A percentile compares a stretch with the other conserved stretches of the same genome.
Conservation (phyloP, 192 early-diverging fungal species). For the Entophlyctis luteolus region DNA sequence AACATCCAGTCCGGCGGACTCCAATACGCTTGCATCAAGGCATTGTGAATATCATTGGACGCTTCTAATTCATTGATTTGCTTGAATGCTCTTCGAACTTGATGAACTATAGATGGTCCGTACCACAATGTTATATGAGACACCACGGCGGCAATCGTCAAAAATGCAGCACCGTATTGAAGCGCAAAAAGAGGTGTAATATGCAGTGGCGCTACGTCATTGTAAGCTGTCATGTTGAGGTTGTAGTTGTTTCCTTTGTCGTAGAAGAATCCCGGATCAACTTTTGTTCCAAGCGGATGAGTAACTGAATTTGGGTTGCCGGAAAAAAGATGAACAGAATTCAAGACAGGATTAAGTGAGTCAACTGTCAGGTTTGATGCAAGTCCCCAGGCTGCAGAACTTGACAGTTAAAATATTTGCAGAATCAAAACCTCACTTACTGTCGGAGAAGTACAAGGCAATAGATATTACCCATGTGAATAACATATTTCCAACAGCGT, state of each 20-base stretch:
- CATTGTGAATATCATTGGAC: not conserved
- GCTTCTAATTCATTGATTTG: constrained; percentile 5
- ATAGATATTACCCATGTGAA: constrained; percentile 3
- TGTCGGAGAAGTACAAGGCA: not conserved
- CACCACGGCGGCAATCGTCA: constrained; percentile 52
- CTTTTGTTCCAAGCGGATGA: not conserved
- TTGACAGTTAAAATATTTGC: not conserved
- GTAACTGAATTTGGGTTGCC: not conserved
- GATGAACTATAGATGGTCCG: constrained; percentile 4
- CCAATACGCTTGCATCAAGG: constrained; percentile 24
- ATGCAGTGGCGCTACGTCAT: constrained; percentile 17
- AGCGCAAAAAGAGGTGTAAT: constrained; percentile 25
- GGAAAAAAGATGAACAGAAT: constrained; percentile 4
- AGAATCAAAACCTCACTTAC: not conserved
- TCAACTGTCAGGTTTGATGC: not conserved
- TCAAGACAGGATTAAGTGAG: not conserved
- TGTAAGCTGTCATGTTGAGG: constrained; percentile 26
- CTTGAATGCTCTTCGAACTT: not conserved
- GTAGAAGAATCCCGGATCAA: constrained; percentile 11
- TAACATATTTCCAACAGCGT: constrained; percentile 4
- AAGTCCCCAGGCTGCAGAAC: not conserved
- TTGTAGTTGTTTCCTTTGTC: constrained; percentile 14
- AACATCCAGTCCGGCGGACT: constrained; percentile 27
- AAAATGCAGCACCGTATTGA: constrained; percentile 33
- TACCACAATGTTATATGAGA: constrained; percentile 57